phyloP scores from a whole-genome alignment of 2,329 filamentous ascomycete species.

The Dactylellina sp. region DNA sequence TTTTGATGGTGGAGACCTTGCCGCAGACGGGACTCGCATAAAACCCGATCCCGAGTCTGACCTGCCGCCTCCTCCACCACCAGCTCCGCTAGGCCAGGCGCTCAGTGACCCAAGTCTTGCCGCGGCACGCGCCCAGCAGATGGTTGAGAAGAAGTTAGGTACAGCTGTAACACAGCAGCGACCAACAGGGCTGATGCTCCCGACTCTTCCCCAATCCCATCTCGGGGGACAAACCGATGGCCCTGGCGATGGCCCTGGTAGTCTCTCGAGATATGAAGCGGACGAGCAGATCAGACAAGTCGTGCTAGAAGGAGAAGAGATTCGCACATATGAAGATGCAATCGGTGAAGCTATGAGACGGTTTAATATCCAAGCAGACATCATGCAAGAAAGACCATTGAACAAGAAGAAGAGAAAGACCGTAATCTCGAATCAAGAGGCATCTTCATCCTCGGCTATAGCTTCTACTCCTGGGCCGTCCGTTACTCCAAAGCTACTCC shows the following conservation, averaged over 20 bases:
- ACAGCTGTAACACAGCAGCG: conserved; percentile 12
- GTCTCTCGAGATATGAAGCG: conserved; percentile 20
- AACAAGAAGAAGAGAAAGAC: conserved; percentile 45
- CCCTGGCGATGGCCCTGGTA: conserved; percentile 59
- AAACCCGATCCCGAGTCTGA: conserved; percentile 66
- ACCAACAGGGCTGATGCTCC: conserved; percentile 55
- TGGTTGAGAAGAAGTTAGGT: conserved; percentile 59
- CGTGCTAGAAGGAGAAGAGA: conserved; percentile 49
- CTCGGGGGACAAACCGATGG: conserved; percentile 61
- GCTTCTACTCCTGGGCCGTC: conserved; percentile 33
- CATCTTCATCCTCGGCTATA: background rate
- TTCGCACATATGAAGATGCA: conserved; percentile 46
- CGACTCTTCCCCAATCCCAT: conserved; percentile 61
- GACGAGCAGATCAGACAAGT: conserved; percentile 47
- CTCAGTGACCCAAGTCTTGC: conserved; percentile 59
- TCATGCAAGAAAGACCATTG: conserved; percentile 39
- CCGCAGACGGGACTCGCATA: conserved; percentile 61
- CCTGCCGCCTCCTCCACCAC: conserved; percentile 62
- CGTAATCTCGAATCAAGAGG: background rate
- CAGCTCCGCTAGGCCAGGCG: conserved; percentile 61
- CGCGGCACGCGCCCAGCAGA: conserved; percentile 59
- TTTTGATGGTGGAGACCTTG: conserved; percentile 50
- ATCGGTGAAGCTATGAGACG: conserved; percentile 45
- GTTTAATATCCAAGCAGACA: conserved; percentile 40
- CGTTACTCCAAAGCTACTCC: conserved; percentile 62